A percentile compares a stretch with the other conserved stretches of the same genome.
phyloP scores from a whole-genome alignment of 208 protist species.

The Tritrichomonas foetus region DNA sequence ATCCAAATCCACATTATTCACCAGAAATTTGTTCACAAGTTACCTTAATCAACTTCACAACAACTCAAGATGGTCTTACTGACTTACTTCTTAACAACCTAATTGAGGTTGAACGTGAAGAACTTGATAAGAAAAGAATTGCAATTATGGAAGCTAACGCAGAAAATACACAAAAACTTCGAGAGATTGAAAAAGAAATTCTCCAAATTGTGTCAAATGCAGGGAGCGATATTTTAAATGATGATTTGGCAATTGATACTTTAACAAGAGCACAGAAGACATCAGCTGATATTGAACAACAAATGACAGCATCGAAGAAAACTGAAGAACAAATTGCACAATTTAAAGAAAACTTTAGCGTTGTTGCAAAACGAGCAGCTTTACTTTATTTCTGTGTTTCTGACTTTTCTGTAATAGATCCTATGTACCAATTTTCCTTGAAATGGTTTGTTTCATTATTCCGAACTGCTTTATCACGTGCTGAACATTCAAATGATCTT shows the following conservation, averaged over 20 bases:
- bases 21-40: constrained; percentile 70
- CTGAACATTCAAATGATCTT: neutral
- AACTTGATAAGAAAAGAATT: constrained; percentile 65
- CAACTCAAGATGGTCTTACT: constrained; percentile 63
- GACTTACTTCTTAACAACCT: constrained; percentile 64
- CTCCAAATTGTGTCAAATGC: constrained; percentile 77
- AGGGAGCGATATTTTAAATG: constrained; percentile 86
- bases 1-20: constrained; percentile 67
- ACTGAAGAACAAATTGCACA: constrained; percentile 55
- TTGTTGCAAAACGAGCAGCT: constrained; percentile 79
- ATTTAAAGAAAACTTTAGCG: constrained; percentile 88
- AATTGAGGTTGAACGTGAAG: constrained; percentile 56
- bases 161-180: constrained; percentile 79
- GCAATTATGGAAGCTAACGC: constrained; percentile 82
- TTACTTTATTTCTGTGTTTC: constrained; percentile 93
- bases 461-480: constrained; percentile 41
- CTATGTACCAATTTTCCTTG: constrained; percentile 98
- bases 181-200: constrained; percentile 82
- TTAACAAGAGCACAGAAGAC: constrained; percentile 87
- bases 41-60: constrained; percentile 70
- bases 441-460: constrained; percentile 92
- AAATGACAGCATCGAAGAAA: constrained; percentile 72
- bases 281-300: constrained; percentile 78
- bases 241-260: constrained; percentile 88
- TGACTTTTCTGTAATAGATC: constrained; percentile 86